A percentile compares a stretch with the other conserved stretches of the same genome.
phyloP scores from a whole-genome alignment of 139 green algal genomes.

The Nannochloris sp. region DNA sequence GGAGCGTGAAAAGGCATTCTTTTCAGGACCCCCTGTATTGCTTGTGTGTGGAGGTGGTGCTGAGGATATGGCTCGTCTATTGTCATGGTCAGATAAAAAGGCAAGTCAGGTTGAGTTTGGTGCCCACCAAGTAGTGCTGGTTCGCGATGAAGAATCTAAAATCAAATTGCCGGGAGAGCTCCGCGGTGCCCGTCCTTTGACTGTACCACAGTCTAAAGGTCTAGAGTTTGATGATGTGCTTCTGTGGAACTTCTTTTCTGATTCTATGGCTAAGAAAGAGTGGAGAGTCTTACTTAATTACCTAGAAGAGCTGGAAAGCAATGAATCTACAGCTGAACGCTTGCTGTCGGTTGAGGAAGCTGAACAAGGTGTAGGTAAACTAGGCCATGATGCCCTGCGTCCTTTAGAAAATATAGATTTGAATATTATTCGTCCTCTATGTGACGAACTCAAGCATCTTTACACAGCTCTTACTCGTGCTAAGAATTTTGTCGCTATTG shows the following conservation, averaged over 20 bases:
- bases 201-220: not conserved
- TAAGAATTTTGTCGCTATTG: constrained; percentile 59
- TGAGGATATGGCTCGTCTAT: constrained; percentile 51
- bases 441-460: constrained; percentile 70
- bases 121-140: constrained; percentile 70
- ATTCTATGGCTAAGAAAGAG: constrained; percentile 35
- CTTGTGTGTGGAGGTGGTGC: constrained; percentile 37
- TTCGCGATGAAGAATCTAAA: constrained; percentile 32
- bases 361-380: constrained; percentile 8
- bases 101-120: constrained; percentile 67
- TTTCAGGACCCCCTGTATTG: constrained; percentile 48
- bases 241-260: constrained; percentile 64
- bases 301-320: constrained; percentile 44
- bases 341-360: constrained; percentile 1
- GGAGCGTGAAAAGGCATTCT: constrained; percentile 50
- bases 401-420: not conserved
- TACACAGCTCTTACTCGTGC: constrained; percentile 73
- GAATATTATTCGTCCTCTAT: no score
- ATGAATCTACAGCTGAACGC: no score
- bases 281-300: constrained; percentile 59
- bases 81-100: constrained; percentile 33
- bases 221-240: constrained; percentile 71
- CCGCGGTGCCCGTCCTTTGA: no score
- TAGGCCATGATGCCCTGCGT: constrained; percentile 3
- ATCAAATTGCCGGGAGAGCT: constrained; percentile 39